phyloP scores from a whole-genome alignment of 2,329 filamentous ascomycete species.

The Phialocephala subalpina region DNA sequence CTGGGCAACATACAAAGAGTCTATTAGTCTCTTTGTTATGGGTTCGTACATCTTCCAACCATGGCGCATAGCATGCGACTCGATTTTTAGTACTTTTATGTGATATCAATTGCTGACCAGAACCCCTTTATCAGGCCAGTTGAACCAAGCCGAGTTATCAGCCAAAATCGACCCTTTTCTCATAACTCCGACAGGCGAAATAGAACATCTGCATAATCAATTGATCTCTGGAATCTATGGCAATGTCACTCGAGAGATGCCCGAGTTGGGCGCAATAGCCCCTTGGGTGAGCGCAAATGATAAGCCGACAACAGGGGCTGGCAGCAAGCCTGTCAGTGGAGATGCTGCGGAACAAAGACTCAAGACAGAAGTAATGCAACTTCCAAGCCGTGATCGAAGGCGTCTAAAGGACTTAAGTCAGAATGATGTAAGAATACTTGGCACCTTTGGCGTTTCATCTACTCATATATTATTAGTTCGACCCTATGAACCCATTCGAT shows the following conservation, averaged over 20 bases:
- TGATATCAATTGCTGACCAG: slow-evolving; percentile 41
- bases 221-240: slow-evolving; percentile 71
- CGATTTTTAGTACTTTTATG: neutral
- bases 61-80: neutral
- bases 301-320: slow-evolving; percentile 64
- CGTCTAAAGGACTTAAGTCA: slow-evolving; percentile 70
- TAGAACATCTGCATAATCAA: slow-evolving; percentile 72
- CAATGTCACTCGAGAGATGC: slow-evolving; percentile 75
- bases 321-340: slow-evolving; percentile 68
- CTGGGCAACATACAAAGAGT: slow-evolving; percentile 71
- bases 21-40: slow-evolving; percentile 67
- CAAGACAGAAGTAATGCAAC: slow-evolving; percentile 75
- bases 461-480: slow-evolving; percentile 36
- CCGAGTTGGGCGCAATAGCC: slow-evolving; percentile 65
- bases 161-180: slow-evolving; percentile 68
- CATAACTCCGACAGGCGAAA: slow-evolving; percentile 59
- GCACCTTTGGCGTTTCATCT: neutral
- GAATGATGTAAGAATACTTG: slow-evolving; percentile 60
- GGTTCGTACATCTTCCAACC: slow-evolving; percentile 51
- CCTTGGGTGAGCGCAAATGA: slow-evolving; percentile 78
- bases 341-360: slow-evolving; percentile 71
- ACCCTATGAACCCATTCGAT: slow-evolving; percentile 42
- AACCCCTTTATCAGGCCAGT: slow-evolving; percentile 55
- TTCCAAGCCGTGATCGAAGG: slow-evolving; percentile 70
- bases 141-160: slow-evolving; percentile 69